Conservation (phyloP, 148 eudicot genomes). For the Polygonum maritimum region DNA sequence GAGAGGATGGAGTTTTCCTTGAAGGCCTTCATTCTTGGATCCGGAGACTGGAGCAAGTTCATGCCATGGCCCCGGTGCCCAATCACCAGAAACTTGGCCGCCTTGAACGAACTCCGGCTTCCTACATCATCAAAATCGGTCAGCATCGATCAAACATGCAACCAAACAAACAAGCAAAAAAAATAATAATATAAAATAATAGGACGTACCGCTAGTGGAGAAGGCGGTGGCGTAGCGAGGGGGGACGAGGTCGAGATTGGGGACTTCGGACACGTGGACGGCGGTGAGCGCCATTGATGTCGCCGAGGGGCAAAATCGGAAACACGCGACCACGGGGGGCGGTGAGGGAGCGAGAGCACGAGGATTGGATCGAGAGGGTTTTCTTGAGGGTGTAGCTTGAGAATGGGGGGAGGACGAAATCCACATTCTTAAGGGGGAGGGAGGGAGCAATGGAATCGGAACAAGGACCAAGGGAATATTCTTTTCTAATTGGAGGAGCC, state of each 20-base stretch:
- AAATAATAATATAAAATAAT: too few species aligned
- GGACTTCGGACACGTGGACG: conserved; percentile 46
- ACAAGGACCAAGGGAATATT: conserved; percentile 5
- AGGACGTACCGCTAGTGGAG: conserved; percentile 28
- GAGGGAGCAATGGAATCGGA: not conserved
- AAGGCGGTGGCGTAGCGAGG: conserved; percentile 33
- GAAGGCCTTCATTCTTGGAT: conserved; percentile 51
- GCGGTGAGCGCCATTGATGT: conserved; percentile 36
- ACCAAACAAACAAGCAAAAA: too few species aligned
- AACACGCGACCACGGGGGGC: not conserved
- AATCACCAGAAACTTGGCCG: conserved; percentile 50
- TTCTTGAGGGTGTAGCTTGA: not conserved
- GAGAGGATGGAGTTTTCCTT: conserved; percentile 65
- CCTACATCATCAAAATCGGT: conserved; percentile 11
- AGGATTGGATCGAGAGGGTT: not conserved
- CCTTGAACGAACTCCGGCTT: conserved; percentile 16
- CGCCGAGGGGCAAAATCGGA: not conserved
- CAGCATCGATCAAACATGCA: too few species aligned
- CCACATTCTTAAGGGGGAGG: not conserved
- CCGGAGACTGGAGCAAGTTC: conserved; percentile 55
- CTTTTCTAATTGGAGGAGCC: not conserved
- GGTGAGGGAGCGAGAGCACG: not conserved
- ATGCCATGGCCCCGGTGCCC: conserved; percentile 82
- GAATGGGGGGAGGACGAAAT: not conserved
- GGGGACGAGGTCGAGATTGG: conserved; percentile 36